Evolutionary conservation across 768 basidiomycete species (phyloP).

Genomic region (Baorangia bicolor): DNA sequence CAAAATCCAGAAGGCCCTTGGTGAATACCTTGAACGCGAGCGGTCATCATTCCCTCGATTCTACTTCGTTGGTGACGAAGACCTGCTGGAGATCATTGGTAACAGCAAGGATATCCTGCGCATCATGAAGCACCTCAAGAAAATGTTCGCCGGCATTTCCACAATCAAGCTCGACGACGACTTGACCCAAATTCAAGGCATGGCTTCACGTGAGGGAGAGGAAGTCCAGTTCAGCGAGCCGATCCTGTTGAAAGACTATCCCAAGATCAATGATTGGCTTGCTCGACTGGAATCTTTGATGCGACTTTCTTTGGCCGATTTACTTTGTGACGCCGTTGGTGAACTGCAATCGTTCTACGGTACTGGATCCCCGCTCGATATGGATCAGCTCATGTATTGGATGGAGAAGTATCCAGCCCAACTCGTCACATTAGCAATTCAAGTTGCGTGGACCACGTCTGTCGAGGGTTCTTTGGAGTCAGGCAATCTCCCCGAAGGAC

Average conservation of each 20-base stretch:
- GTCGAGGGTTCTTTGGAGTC: conserved; percentile 71
- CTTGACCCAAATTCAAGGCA: conserved; percentile 82
- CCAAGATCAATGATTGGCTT: conserved; percentile 99
- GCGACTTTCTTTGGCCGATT: conserved; percentile 81
- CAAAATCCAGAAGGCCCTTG: conserved; percentile 99
- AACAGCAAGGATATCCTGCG: conserved; percentile 98
- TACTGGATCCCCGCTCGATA: conserved; percentile 53
- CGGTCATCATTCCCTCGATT: conserved; percentile 98
- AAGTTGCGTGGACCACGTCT: conserved; percentile 90
- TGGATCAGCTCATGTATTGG: conserved; percentile 80
- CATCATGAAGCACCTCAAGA: conserved; percentile 99
- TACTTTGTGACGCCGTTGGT: conserved; percentile 75
- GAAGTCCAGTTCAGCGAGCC: conserved; percentile 82
- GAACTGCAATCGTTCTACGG: conserved; percentile 84
- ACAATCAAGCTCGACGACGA: conserved; percentile 88
- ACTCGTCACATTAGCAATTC: conserved; percentile 91
- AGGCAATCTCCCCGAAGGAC: conserved; percentile 52
- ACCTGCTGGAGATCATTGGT: conserved; percentile 97
- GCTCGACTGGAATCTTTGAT: conserved; percentile 90
- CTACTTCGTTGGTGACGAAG: conserved; percentile 99
- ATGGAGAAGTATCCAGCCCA: conserved; percentile 95
- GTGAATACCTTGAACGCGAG: conserved; percentile 98
- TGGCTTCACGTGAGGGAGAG: conserved; percentile 96
- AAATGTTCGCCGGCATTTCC: conserved; percentile 99
- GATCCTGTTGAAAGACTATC: conserved; percentile 86